These are phyloP conservation scores for Camillea tinctor DNA, from an alignment of 2,329 filamentous ascomycete species.

Conservation along the genomic window DNA sequence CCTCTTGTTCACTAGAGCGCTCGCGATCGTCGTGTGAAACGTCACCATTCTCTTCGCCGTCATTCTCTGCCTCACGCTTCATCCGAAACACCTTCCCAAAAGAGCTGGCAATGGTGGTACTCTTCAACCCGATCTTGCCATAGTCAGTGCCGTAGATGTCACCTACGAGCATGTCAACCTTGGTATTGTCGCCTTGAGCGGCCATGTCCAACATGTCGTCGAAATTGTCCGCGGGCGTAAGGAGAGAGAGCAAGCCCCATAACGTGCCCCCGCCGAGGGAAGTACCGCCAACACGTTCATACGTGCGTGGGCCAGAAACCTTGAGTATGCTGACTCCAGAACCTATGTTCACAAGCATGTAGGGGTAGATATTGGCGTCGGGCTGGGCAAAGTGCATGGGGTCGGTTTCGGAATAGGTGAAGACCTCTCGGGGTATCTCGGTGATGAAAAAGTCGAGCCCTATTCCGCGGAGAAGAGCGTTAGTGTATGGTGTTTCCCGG, in stretches of 20 bases:
- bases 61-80: conserved; percentile 78
- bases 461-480: conserved; percentile 35
- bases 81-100: conserved; percentile 96
- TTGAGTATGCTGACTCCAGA: conserved; percentile 97
- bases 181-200: conserved; percentile 85
- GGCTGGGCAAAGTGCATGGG: conserved; percentile 87
- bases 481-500: conserved; percentile 11
- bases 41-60: conserved; percentile 70
- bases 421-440: conserved; percentile 94
- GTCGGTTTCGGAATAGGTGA: conserved; percentile 88
- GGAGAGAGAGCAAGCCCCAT: conserved; percentile 87
- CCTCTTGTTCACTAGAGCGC: conserved; percentile 20
- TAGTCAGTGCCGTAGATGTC: conserved; percentile 98
- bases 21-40: conserved; percentile 50
- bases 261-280: conserved; percentile 95
- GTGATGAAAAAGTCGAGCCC: conserved; percentile 98
- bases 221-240: conserved; percentile 93
- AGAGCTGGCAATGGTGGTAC: conserved; percentile 89
- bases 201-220: conserved; percentile 96
- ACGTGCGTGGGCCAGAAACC: conserved; percentile 83
- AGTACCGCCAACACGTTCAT: conserved; percentile 88
- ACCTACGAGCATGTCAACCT: conserved; percentile 94
- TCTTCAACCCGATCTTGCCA: conserved; percentile 92
- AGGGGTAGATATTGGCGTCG: conserved; percentile 83
- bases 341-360: conserved; percentile 96